These are phyloP conservation scores for Phytophthora fragariaefolia DNA, from an alignment of 352 stramenopile species.

Conservation along the genomic window DNA sequence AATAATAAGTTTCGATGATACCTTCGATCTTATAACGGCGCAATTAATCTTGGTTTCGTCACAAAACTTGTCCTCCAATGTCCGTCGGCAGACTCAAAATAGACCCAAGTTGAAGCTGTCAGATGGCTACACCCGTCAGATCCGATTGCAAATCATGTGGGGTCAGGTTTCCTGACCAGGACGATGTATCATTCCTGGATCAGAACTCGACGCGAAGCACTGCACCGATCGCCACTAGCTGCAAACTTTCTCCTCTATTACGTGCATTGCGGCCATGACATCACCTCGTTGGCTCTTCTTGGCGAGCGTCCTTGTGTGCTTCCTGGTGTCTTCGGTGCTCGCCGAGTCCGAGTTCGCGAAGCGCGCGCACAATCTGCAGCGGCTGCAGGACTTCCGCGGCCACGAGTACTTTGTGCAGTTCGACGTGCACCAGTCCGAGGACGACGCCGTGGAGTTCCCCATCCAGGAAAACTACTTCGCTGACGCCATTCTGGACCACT, in stretches of 20 bases:
- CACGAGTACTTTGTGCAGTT: conserved; percentile 73
- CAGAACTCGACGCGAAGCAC: conserved; percentile 4
- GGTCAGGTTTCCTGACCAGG: no score
- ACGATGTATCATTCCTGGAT: conserved; percentile 19
- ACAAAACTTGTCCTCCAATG: no score
- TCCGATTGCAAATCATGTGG: conserved; percentile 28
- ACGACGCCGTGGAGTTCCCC: conserved; percentile 33
- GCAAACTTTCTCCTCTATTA: not conserved
- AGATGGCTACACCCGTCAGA: conserved; percentile 19
- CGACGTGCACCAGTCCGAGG: conserved; percentile 37
- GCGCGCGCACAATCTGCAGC: conserved; percentile 50
- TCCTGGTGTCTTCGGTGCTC: conserved; percentile 1
- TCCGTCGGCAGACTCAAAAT: no score
- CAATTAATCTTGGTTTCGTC: no score
- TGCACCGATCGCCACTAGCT: not conserved
- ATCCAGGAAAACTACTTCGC: conserved; percentile 69
- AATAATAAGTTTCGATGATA: no score
- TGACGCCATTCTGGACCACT: conserved; percentile 74
- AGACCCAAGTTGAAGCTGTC: no score
- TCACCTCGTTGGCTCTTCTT: not conserved
- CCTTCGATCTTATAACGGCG: no score
- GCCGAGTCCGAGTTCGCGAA: conserved; percentile 20
- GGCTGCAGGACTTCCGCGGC: conserved; percentile 69
- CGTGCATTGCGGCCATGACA: conserved; percentile 8
- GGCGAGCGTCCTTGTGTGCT: conserved; percentile 7